Base-by-base conservation (phyloP, 441 rosid genomes). In the Gossypium laxum region DNA sequence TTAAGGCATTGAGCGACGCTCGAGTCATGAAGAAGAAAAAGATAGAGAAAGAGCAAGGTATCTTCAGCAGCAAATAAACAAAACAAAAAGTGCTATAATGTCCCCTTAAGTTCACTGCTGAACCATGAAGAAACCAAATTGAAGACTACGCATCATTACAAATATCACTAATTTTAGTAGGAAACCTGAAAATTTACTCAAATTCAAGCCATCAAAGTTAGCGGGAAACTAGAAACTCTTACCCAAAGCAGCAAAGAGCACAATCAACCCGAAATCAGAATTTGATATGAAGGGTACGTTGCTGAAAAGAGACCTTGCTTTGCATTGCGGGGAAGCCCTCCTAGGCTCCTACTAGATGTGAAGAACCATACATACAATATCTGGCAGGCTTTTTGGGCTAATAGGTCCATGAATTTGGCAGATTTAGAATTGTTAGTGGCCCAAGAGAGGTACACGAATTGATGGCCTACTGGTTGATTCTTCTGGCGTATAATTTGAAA, bases 21-120 rank as follows among this genome's bases (percentile, higher is more conserved):
- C 21, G 70, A 30, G 6, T 71, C 84, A 84, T 79, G 56, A 47
- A 55, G 26, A 59, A 54, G 32, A 68, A 24, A 10, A 14, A 55
- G 22, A 15, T 56, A 71, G 66, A 38, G 38, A 1, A 1, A 57
- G 62, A 11, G 47, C 47, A 10, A 41, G 47, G 47, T 7, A 41
- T 2, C 63, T 57, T 1, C 8, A 22, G 34, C 34, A 24, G 8
- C 38, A 57, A 22, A 57, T 55, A 10, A 21, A 56, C 14, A 21
- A 21, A 26, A 24, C 5, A 43, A 43, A 43, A 21, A 2, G 18
- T 10, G n/a, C 47, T 32, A 17, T 34, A 17, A 34, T 3, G 10
- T 7, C 6, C 11, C 26, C 50, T 18, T 4, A 18, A 38, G 14
- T 28, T 62, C 67, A 62, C 51, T 1, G 51, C 51, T 38, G 51